Evolutionary conservation across 345 rosid species (phyloP), one percentile per base, ranked within the genome.

Genomic region (Boechera retrofracta): DNA sequence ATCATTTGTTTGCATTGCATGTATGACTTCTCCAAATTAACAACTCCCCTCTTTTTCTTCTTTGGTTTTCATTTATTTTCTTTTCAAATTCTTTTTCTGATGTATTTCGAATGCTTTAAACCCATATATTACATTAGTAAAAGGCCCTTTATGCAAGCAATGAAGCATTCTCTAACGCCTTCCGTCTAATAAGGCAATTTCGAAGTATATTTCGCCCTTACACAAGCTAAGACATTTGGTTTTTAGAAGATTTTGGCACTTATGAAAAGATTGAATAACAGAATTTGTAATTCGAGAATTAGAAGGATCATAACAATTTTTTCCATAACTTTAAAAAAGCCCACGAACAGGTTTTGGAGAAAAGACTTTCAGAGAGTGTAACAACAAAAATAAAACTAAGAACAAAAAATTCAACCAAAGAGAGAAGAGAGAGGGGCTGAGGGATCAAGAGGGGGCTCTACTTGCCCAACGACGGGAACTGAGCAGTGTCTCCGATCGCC

Each of bases 401-500:
- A 56, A 39, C 62, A 77, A 71, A 41, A 45, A 78, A 78, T 69
- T 53, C 60, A 78, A 72, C 62, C 12, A 65, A 58, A 31, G 54
- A 48, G 71, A 42, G 24, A 58, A 6, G 5, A 41, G 10, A 41
- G 59, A 41, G 59, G 64, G 33, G 71, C 60, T 10, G 32, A 48
- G 63, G 64, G 48, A 70, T 51, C 70, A 32, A 48, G 39, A 53
- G 44, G 36, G 39, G 66, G 36, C 67, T 66, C 35, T 29, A 73
- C 75, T 74, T 68, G 75, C 79, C 82, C 82, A 79, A 60, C 6
- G 69, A 41, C 2, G 82, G 82, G 76, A 79, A 79, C 74, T 79
- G 82, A 28, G 65, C 78, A 7, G 29, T 26, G 61, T 73, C 79
- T 26, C n/a, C 82, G 3, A 79, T 79, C 3, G 52, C 62, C 9